phyloP scores from a whole-genome alignment of 208 protist genomes.

The Vickermania ingenoplastis region DNA sequence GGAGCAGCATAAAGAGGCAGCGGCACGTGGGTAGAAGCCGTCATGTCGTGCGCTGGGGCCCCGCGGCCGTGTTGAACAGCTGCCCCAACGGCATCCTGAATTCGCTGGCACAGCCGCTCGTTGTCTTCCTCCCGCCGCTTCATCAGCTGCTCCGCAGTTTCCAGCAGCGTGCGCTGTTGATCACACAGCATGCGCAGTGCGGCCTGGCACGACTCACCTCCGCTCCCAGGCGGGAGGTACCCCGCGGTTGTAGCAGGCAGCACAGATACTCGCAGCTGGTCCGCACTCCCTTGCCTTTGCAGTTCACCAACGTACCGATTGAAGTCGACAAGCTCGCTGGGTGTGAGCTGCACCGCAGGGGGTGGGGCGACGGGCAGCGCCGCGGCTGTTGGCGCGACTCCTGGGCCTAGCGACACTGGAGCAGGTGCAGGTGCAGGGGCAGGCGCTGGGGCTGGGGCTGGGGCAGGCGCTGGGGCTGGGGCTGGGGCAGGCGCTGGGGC shows the following conservation, averaged over 20 bases:
- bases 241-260: no score
- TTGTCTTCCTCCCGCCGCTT: constrained; percentile 32
- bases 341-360: constrained; percentile 12
- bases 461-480: not conserved
- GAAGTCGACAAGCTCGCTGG: constrained; percentile 39
- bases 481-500: not conserved
- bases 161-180: constrained; percentile 43
- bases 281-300: not conserved
- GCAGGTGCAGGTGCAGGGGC: not conserved
- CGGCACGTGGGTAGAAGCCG: not conserved
- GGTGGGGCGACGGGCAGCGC: not conserved
- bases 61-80: not conserved
- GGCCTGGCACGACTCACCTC: not conserved
- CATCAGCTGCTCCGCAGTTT: constrained; percentile 27
- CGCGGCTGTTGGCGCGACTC: not conserved
- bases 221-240: not conserved
- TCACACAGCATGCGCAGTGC: constrained; percentile 13
- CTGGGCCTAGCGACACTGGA: no score
- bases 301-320: constrained; percentile 56
- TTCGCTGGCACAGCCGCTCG: constrained; percentile 30
- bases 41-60: not conserved
- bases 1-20: not conserved
- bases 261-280: not conserved
- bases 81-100: constrained; percentile 20
- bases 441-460: not conserved